These are phyloP conservation scores for Suillus occidentalis DNA, from an alignment of 768 basidiomycete species.

Conservation along the genomic window DNA sequence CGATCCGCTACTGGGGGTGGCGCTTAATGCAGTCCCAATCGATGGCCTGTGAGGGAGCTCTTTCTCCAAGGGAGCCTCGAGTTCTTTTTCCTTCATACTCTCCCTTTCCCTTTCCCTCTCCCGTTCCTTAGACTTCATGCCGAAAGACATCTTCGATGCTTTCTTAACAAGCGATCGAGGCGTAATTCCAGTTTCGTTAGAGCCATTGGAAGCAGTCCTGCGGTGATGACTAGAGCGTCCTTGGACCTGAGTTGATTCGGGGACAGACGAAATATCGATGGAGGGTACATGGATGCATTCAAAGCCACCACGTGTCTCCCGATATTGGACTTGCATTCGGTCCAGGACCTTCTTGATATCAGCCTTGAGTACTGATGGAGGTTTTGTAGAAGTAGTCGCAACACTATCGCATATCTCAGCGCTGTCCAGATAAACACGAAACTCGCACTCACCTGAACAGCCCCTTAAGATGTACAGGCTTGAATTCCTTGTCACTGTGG, in stretches of 20 bases:
- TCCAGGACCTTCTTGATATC: conserved; percentile 89
- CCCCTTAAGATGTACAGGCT: conserved; percentile 95
- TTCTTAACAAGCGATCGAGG: conserved; percentile 67
- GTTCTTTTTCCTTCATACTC: conserved; percentile 45
- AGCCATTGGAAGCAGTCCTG: conserved; percentile 47
- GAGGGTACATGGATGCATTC: conserved; percentile 96
- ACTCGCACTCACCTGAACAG: conserved; percentile 72
- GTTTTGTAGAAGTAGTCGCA: conserved; percentile 91
- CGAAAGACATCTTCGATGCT: conserved; percentile 78
- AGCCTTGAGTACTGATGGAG: conserved; percentile 73
- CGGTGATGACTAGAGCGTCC: conserved; percentile 36
- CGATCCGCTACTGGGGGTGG: conserved; percentile 74
- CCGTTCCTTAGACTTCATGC: conserved; percentile 56
- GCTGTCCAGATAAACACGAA: conserved; percentile 6
- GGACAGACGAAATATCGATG: conserved; percentile 83
- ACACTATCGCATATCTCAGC: conserved; percentile 51
- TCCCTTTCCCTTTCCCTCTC: conserved; percentile 48
- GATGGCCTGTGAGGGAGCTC: conserved; percentile 46
- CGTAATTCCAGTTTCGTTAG: conserved; percentile 50
- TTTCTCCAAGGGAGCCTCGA: conserved; percentile 39
- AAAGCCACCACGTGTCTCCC: conserved; percentile 87
- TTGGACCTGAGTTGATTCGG: conserved; percentile 34
- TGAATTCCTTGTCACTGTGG: conserved; percentile 71
- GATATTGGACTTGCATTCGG: conserved; percentile 93
- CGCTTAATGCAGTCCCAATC: conserved; percentile 49